These are phyloP conservation scores for Nemania bipapillata DNA, from an alignment of 2,329 filamentous ascomycete genomes.

Conservation along the genomic window DNA sequence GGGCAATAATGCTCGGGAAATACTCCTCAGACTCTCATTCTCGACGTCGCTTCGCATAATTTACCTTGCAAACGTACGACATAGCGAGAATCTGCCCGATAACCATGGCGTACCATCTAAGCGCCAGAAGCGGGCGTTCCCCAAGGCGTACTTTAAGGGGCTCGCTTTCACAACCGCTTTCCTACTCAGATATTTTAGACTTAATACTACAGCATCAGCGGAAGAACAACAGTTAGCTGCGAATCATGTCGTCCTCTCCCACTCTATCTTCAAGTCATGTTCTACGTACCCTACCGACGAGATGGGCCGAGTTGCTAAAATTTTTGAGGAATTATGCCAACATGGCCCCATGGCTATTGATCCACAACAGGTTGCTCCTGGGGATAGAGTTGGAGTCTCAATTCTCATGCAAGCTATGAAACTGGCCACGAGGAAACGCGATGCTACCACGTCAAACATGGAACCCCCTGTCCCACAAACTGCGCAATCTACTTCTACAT, in stretches of 20 bases:
- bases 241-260: constrained; percentile 47
- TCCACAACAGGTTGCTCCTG: constrained; percentile 32
- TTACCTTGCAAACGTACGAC: constrained; percentile 43
- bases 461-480: background rate
- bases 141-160: constrained; percentile 47
- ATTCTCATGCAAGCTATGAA: constrained; percentile 45
- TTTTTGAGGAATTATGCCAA: constrained; percentile 49
- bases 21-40: constrained; percentile 47
- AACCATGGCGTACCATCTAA: constrained; percentile 27
- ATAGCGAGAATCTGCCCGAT: constrained; percentile 35
- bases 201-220: constrained; percentile 41
- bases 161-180: constrained; percentile 50
- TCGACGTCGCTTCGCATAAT: constrained; percentile 47
- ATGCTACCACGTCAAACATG: background rate
- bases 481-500: constrained; percentile 7
- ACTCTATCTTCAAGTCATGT: constrained; percentile 46
- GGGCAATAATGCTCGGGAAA: constrained; percentile 40
- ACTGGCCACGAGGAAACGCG: constrained; percentile 33
- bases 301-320: constrained; percentile 40
- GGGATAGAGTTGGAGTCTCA: constrained; percentile 45
- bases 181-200: constrained; percentile 48
- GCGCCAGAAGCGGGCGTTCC: constrained; percentile 40
- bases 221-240: constrained; percentile 49
- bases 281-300: constrained; percentile 43
- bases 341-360: constrained; percentile 40